phyloP scores from a whole-genome alignment of 2,329 filamentous ascomycete genomes.

The Talaromyces sp. region DNA sequence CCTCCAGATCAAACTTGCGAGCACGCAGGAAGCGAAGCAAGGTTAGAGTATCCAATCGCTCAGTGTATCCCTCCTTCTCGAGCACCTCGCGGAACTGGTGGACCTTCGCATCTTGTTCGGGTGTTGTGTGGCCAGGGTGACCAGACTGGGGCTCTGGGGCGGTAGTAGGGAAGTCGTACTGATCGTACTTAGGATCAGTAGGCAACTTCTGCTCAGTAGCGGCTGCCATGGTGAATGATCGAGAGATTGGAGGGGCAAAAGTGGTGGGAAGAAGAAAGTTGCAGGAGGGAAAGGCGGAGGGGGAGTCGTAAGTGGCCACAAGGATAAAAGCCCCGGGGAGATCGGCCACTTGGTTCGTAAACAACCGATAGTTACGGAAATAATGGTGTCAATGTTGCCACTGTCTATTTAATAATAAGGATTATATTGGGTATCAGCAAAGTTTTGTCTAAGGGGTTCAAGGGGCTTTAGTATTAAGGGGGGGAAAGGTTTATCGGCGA shows the following conservation, averaged over 20 bases:
- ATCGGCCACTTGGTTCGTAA: conserved; percentile 3
- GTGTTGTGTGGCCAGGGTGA: conserved; percentile 84
- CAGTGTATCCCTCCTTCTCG: conserved; percentile 78
- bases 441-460: too few relatives aligned
- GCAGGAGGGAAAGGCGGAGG: conserved; percentile 24
- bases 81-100: conserved; percentile 81
- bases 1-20: conserved; percentile 87
- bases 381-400: background rate
- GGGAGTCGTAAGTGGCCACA: conserved; percentile 26
- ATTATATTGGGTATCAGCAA: too few relatives aligned
- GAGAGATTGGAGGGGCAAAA: conserved; percentile 9
- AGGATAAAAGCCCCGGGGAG: conserved; percentile 1
- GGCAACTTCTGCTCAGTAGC: conserved; percentile 40
- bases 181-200: conserved; percentile 87
- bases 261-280: conserved; percentile 10
- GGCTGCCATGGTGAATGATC: conserved; percentile 33
- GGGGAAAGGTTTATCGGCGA: too few relatives aligned
- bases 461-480: too few relatives aligned
- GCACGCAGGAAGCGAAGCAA: conserved; percentile 91
- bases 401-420: background rate
- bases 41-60: conserved; percentile 88
- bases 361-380: background rate
- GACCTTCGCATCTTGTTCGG: conserved; percentile 86
- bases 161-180: conserved; percentile 89
- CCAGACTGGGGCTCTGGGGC: conserved; percentile 71